Percentiles rank a stretch among this genome's conserved stretches.
Conservation (phyloP, 2,329 filamentous ascomycete species). For the Mariannaea elegans region DNA sequence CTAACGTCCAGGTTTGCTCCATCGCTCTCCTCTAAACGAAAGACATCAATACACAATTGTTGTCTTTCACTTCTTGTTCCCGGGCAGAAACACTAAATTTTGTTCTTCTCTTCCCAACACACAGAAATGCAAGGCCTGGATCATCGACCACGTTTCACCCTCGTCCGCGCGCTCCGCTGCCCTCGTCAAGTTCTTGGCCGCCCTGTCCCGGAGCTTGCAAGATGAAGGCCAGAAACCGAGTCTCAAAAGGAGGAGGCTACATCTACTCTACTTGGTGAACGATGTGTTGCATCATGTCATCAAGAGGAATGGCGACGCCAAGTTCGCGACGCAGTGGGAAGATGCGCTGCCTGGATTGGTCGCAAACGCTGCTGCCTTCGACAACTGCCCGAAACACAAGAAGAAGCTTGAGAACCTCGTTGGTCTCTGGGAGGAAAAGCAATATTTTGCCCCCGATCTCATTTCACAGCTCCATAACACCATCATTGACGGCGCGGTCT, state of each 20-base stretch:
- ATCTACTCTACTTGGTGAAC: conserved; percentile 81
- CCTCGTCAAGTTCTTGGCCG: conserved; percentile 79
- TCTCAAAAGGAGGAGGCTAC: conserved; percentile 73
- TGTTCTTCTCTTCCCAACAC: conserved; percentile 37
- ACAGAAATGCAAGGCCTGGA: conserved; percentile 91
- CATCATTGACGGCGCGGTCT: conserved; percentile 53
- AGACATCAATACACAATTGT: conserved; percentile 20
- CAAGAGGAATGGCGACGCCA: conserved; percentile 58
- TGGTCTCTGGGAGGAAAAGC: conserved; percentile 73
- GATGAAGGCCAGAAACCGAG: conserved; percentile 55
- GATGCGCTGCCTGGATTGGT: conserved; percentile 70
- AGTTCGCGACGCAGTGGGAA: conserved; percentile 66
- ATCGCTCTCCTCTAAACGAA: conserved; percentile 34
- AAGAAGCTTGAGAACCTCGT: conserved; percentile 72
- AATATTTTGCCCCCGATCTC: conserved; percentile 65
- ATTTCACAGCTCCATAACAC: conserved; percentile 68
- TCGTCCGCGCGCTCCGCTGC: conserved; percentile 72
- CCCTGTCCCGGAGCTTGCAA: conserved; percentile 63
- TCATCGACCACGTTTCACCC: conserved; percentile 74
- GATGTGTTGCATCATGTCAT: conserved; percentile 79
- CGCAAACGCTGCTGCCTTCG: conserved; percentile 64
- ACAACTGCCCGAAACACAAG: conserved; percentile 71
- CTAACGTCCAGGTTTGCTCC: conserved; percentile 88
- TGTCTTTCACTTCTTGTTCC: conserved; percentile 31
- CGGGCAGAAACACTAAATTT: conserved; percentile 42